Evolutionary conservation across 208 protist species (phyloP).

Genomic region (Trypanosoma scelopori): DNA sequence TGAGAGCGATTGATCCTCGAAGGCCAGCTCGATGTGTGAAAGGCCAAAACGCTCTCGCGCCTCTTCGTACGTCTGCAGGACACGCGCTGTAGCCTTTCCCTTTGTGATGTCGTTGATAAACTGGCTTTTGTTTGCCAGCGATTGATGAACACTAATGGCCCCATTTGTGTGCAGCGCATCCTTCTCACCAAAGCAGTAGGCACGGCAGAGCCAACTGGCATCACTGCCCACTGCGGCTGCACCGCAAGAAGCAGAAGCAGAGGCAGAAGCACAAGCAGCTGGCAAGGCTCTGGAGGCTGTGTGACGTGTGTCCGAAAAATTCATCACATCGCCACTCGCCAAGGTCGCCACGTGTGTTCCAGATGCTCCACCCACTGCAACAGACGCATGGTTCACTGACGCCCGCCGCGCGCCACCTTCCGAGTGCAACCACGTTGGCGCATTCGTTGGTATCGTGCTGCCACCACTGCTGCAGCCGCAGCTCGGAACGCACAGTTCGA

Average conservation of each 20-base stretch:
- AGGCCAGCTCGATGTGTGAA: slow-evolving; percentile 77
- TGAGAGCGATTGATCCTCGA: slow-evolving; percentile 73
- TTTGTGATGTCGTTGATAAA: slow-evolving; percentile 82
- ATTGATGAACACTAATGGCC: slow-evolving; percentile 79
- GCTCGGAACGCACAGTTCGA: slow-evolving; percentile 21
- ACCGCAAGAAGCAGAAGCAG: background rate
- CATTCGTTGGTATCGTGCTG: background rate
- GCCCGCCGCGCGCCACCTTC: background rate
- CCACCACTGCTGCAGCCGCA: background rate
- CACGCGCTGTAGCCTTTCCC: slow-evolving; percentile 53
- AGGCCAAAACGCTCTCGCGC: slow-evolving; percentile 71
- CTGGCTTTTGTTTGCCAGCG: slow-evolving; percentile 54
- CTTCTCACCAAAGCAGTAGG: slow-evolving; percentile 68
- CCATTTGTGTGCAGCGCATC: slow-evolving; percentile 66
- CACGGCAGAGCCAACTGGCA: slow-evolving; percentile 82
- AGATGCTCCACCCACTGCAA: background rate
- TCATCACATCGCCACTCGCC: background rate
- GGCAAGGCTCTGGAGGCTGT: background rate
- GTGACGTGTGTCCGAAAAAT: background rate
- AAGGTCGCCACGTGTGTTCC: background rate
- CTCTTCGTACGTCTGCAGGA: slow-evolving; percentile 56
- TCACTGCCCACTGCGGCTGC: slow-evolving; percentile 35
- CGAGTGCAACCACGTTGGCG: background rate
- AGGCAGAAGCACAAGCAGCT: background rate
- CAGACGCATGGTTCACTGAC: background rate